Base-by-base conservation (phyloP, 306 rosid species). In the Castanea mollissima region DNA sequence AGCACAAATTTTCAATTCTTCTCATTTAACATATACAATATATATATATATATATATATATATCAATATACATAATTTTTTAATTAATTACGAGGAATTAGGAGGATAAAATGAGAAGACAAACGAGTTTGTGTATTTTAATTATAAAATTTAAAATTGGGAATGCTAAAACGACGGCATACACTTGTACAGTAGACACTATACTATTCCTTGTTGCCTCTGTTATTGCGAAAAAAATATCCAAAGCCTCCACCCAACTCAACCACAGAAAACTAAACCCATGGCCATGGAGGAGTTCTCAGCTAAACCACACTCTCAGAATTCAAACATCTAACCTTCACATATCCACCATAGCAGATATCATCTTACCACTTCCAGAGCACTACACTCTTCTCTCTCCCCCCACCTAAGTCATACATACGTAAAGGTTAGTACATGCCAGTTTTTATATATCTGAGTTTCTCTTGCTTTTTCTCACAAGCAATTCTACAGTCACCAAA, bases 381-480 rank as follows among this genome's bases (percentile, higher is more conserved):
- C 63, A 23, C 7, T 20, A 20, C 57, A 70, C 19, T 56, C 59
- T 56, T 69, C 56, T n/a, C 55, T 35, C 58, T 38, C 72, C 71
- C 5, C 72, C 3, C 15, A 4, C 27, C 72, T 9, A 10, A 68
- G 72, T 35, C 83, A 31, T 67, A 54, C 85, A 80, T 84, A 82
- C 83, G n/a, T 67, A 59, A 76, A 80, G 86, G 84, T 83, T 72
- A 65, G 82, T 56, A 18, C 59, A 16, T 65, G 57, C 55, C 71
- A 16, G 12, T 56, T 55, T 56, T 21, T 60, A 6, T 14, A 31
- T 41, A 32, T 63, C 41, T 20, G 10, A 16, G 52, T 23, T 9
- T 32, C 4, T 3, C 5, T 62, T 38, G 32, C 38, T 49, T 21
- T 72, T 18, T 72, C 35, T 32, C 62, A 20, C 35, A 31, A 55